Base-by-base conservation (phyloP, 2,329 filamentous ascomycete species). In the Chalaropsis thielavioides region DNA sequence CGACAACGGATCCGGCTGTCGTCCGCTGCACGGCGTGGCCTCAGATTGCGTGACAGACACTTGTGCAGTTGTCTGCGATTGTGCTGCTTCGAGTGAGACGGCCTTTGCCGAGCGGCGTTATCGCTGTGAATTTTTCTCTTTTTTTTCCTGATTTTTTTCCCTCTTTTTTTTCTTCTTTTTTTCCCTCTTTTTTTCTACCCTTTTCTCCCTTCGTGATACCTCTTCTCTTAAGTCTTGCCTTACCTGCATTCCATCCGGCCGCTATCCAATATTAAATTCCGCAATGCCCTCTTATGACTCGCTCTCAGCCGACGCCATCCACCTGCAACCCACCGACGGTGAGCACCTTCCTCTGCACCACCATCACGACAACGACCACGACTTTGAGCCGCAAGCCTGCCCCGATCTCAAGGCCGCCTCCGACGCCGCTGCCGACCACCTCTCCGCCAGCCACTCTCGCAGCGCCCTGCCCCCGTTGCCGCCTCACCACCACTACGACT, bases 231-330 rank as follows among this genome's bases (percentile, higher is more conserved):
- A 49, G 43, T n/a, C 19, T 61, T 10, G 17, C 38, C 35, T n/a
- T 31, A 13, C 22, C 58, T 46, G 40, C 22, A 7, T 62, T 44
- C 17, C 17, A 17, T 56, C 35, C 51, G 38, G 43, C 24, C 38
- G 15, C 35, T 27, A 24, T 46, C 51, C 31, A n/a, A n/a, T n/a
- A n/a, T n/a, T n/a, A n/a, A 19, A 46, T 27, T 67, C 49, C 66
- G 66, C 46, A 67, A 67, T 67, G 66, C 66, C 66, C 40, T 64
- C 62, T 62, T 67, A 67, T 59, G 27, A 67, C 51, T 44, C 62
- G 24, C 44, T 56, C 40, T 22, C 61, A 35, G 54, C 65, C 35
- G 61, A 66, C 41, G 54, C 54, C 65, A 61, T 64, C 43, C 43
- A 66, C 41, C 63, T 60, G 17, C 65, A 66, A 41, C 56, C 62